Base-by-base conservation (phyloP, 345 rosid species). In the Eucalyptus curtisii region DNA sequence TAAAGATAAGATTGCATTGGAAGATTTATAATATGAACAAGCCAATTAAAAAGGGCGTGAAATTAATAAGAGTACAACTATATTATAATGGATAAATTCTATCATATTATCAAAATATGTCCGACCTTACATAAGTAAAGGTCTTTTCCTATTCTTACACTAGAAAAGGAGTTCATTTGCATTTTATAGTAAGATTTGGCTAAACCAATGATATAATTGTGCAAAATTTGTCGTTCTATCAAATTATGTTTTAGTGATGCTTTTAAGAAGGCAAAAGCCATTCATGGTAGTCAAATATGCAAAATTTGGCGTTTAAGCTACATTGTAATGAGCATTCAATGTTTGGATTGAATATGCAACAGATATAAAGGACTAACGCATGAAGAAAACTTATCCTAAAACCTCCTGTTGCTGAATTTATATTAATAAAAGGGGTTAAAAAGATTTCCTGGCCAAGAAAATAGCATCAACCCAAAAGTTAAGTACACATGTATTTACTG, bases 1-100 rank as follows among this genome's bases (percentile, higher is more conserved):
- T 55, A 0, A 55, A 55, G 6, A 1, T 55, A 55, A 55, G 0
- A 2, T 55, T 16, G 5, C 25, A 55, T 55, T 55, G 27, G 2
- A 9, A 55, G 27, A 3, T 55, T 55, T 55, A 55, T 9, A 55
- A 9, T 55, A 55, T 55, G 11, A 55, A 22, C 12, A 22, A 8
- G 5, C 27, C 59, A 8, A 55, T 55, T 55, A 20, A 55, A 53
- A 55, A 55, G 59, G 27, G 11, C 12, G 0, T 22, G 27, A 9
- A 55, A 55, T 22, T 20, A 55, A 55, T 55, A 22, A 55, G 59
- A 55, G 12, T 0, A 2, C 5, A 9, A 55, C 27, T 9, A 22
- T 22, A 50, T 22, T 22, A 22, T 53, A 22, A 53, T 53, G 27
- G 59, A 53, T 53, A 53, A 53, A n/a, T n/a, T 7, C 20, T 31